These are phyloP conservation scores for Lactarius sp. DNA, from an alignment of 768 basidiomycete genomes.

Conservation along the genomic window DNA sequence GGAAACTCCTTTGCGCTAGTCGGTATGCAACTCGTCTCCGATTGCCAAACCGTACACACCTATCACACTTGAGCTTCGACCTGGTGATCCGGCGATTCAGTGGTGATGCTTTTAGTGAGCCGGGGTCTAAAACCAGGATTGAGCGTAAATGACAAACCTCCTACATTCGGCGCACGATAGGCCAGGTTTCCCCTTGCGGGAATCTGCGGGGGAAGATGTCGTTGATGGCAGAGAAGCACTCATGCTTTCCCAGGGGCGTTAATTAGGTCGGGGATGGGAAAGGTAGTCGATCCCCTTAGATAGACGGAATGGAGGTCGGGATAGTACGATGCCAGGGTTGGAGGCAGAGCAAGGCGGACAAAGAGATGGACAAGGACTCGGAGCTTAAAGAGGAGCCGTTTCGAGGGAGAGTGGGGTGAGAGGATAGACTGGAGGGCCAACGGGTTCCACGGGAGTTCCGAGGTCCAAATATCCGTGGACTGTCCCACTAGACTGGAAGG, in stretches of 20 bases:
- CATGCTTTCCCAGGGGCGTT: slow-evolving; percentile 1
- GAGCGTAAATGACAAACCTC: slow-evolving; percentile 32
- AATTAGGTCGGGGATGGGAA: not conserved
- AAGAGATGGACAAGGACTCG: not conserved
- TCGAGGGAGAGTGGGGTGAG: not conserved
- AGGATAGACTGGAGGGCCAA: not conserved
- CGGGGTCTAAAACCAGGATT: not conserved
- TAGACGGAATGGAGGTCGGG: not conserved
- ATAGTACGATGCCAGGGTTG: not conserved
- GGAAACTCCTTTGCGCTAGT: slow-evolving; percentile 39
- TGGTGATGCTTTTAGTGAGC: not conserved
- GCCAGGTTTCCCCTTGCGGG: slow-evolving; percentile 33
- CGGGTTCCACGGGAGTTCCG: slow-evolving; percentile 9
- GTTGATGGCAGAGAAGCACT: slow-evolving; percentile 9
- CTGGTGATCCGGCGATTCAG: slow-evolving; percentile 26
- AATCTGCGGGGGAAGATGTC: slow-evolving; percentile 12
- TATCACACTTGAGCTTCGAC: slow-evolving; percentile 54
- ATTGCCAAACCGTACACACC: slow-evolving; percentile 28
- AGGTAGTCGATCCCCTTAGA: not conserved
- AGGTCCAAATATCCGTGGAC: slow-evolving; percentile 6
- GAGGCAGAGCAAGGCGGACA: not conserved
- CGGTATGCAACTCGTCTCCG: not conserved
- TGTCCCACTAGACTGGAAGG: not conserved
- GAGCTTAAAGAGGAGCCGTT: not conserved
- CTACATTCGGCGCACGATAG: slow-evolving; percentile 52